phyloP scores from a whole-genome alignment of 1,284 basidiomycete species.

The Cryptococcus sp. region DNA sequence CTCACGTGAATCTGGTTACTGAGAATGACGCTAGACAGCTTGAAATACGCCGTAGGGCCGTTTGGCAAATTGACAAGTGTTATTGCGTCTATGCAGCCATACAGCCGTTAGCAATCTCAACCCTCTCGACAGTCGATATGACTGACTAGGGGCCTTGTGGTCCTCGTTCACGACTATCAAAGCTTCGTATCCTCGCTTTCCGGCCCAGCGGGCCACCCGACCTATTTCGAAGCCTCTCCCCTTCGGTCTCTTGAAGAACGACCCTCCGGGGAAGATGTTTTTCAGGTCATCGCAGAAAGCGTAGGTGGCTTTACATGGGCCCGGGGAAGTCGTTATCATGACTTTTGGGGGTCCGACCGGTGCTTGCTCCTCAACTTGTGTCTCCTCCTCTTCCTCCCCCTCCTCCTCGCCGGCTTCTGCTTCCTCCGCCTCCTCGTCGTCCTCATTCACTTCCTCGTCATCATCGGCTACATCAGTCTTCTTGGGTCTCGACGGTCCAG shows the following conservation, averaged over 20 bases:
- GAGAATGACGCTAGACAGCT: slow-evolving; percentile 82
- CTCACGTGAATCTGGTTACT: slow-evolving; percentile 81
- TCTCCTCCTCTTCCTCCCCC: slow-evolving; percentile 65
- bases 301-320: slow-evolving; percentile 78
- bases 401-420: slow-evolving; percentile 20
- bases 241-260: slow-evolving; percentile 86
- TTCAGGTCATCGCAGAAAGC: slow-evolving; percentile 89
- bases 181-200: slow-evolving; percentile 77
- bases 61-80: slow-evolving; percentile 87
- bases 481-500: slow-evolving; percentile 15
- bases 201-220: slow-evolving; percentile 90
- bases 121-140: background rate
- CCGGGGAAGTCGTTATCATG: slow-evolving; percentile 85
- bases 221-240: slow-evolving; percentile 93
- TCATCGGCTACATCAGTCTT: slow-evolving; percentile 27
- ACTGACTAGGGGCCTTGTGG: slow-evolving; percentile 83
- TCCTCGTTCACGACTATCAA: slow-evolving; percentile 94
- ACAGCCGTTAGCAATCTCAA: background rate
- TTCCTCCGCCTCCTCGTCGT: slow-evolving; percentile 43
- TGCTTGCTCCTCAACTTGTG: slow-evolving; percentile 9
- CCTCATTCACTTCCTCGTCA: slow-evolving; percentile 45
- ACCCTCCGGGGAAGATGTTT: slow-evolving; percentile 89
- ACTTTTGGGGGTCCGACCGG: slow-evolving; percentile 68
- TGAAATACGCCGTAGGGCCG: slow-evolving; percentile 96
- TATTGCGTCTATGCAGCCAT: slow-evolving; percentile 69